Conservation (phyloP, 805 yeast species). For the Lachancea kluyveri region DNA sequence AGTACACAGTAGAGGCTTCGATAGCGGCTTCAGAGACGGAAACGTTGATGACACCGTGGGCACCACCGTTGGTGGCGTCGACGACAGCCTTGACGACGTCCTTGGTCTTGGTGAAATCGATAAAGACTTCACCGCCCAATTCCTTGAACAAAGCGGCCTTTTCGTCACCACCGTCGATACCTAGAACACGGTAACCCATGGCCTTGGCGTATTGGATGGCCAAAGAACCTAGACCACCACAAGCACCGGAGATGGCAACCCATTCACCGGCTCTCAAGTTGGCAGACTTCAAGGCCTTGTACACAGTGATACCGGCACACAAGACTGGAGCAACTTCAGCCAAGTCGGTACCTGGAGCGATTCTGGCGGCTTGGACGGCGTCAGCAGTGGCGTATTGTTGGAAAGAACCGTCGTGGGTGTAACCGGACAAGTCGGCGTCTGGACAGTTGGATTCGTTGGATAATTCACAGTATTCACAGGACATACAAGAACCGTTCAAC, state of each 20-base stretch:
- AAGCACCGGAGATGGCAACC: slow-evolving; percentile 76
- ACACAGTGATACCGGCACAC: slow-evolving; percentile 89
- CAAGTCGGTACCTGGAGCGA: slow-evolving; percentile 69
- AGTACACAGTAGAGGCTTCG: slow-evolving; percentile 52
- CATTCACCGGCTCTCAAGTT: slow-evolving; percentile 62
- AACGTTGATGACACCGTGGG: slow-evolving; percentile 71
- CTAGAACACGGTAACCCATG: slow-evolving; percentile 69
- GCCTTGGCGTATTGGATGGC: slow-evolving; percentile 73
- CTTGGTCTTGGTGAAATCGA: slow-evolving; percentile 51
- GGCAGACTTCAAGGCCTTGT: slow-evolving; percentile 84
- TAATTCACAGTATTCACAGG: slow-evolving; percentile 55
- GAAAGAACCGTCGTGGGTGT: slow-evolving; percentile 87
- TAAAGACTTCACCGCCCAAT: slow-evolving; percentile 61
- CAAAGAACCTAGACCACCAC: slow-evolving; percentile 72
- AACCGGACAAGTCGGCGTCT: slow-evolving; percentile 71
- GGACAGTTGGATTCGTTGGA: slow-evolving; percentile 59
- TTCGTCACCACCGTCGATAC: slow-evolving; percentile 64
- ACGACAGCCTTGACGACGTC: slow-evolving; percentile 51
- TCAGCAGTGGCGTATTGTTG: slow-evolving; percentile 88
- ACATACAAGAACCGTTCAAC: slow-evolving; percentile 59
- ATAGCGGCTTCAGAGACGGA: slow-evolving; percentile 69
- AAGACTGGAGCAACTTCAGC: slow-evolving; percentile 75
- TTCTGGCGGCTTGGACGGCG: slow-evolving; percentile 78
- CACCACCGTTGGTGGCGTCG: slow-evolving; percentile 62
- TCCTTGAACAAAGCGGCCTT: slow-evolving; percentile 48